Evolutionary conservation across 2,329 filamentous ascomycete genomes (phyloP).

Genomic region (Cadophora sp.): DNA sequence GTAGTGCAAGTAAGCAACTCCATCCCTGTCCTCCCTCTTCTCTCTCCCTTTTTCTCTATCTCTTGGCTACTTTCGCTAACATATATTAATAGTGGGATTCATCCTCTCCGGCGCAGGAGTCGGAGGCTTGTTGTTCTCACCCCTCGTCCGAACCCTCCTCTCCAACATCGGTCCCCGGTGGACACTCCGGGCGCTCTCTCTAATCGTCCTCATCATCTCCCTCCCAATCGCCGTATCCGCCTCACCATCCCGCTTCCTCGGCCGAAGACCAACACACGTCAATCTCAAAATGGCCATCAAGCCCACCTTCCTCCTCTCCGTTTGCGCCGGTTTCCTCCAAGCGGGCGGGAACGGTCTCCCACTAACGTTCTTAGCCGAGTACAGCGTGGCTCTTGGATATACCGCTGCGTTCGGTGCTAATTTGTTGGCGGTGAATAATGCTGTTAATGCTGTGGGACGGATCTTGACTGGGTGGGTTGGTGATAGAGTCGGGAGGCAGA

Average conservation of each 20-base stretch:
- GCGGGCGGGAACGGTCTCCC: conserved; percentile 55
- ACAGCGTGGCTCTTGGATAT: conserved; percentile 53
- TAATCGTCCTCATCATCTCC: conserved; percentile 48
- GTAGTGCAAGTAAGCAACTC: conserved; percentile 46
- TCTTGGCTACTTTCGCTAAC: neutral
- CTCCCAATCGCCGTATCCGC: conserved; percentile 51
- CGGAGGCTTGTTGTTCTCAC: conserved; percentile 52
- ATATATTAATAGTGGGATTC: conserved; percentile 47
- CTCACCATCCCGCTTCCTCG: conserved; percentile 49
- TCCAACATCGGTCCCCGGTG: conserved; percentile 51
- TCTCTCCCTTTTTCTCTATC: neutral
- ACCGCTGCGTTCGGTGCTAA: conserved; percentile 50
- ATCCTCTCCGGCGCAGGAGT: conserved; percentile 52
- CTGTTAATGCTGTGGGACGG: conserved; percentile 53
- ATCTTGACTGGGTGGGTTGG: conserved; percentile 53
- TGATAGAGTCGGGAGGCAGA: conserved; percentile 55
- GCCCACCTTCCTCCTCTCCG: conserved; percentile 51
- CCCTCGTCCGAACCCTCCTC: conserved; percentile 50
- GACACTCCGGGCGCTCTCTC: conserved; percentile 51
- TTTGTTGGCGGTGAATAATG: conserved; percentile 54
- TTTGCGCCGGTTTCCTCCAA: conserved; percentile 50
- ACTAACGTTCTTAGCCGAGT: conserved; percentile 56
- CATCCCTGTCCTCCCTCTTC: neutral
- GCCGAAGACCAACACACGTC: conserved; percentile 48
- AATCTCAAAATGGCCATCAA: conserved; percentile 48